Percentiles rank a stretch among this genome's conserved stretches.
phyloP scores from a whole-genome alignment of 1,284 basidiomycete genomes.

The Veloboletus limbatus region DNA sequence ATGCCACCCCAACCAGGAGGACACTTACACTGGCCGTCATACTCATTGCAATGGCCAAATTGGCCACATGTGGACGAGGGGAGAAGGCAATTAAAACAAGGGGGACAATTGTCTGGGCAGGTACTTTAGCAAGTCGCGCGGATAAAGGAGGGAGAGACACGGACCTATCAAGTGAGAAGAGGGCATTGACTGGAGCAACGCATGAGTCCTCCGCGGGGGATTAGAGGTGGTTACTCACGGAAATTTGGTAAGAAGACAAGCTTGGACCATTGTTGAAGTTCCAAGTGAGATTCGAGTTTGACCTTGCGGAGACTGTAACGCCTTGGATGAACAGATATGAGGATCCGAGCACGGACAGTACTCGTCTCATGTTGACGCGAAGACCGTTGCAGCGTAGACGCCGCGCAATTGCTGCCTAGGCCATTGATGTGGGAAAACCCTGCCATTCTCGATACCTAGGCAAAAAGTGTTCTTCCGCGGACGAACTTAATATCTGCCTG shows the following conservation, averaged over 20 bases:
- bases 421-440: slow-evolving; percentile 17
- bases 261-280: slow-evolving; percentile 6
- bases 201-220: slow-evolving; percentile 11
- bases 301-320: slow-evolving; percentile 4
- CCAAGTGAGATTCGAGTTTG: slow-evolving; percentile 21
- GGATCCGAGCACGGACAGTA: slow-evolving; percentile 12
- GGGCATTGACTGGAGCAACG: slow-evolving; percentile 20
- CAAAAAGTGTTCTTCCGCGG: too few species aligned
- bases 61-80: slow-evolving; percentile 72
- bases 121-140: not conserved
- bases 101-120: slow-evolving; percentile 44
- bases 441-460: slow-evolving; percentile 1
- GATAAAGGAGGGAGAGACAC: not conserved
- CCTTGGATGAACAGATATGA: slow-evolving; percentile 19
- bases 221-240: slow-evolving; percentile 19
- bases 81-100: slow-evolving; percentile 74
- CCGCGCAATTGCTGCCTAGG: not conserved
- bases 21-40: slow-evolving; percentile 79
- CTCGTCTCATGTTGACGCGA: slow-evolving; percentile 25
- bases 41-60: slow-evolving; percentile 73
- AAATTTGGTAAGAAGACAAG: slow-evolving; percentile 26
- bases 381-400: not conserved
- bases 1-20: slow-evolving; percentile 82
- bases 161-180: slow-evolving; percentile 19
- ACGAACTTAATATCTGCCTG: too few species aligned